Percentiles rank a stretch among this genome's conserved stretches.
These are phyloP conservation scores for Dactylellina haptotyla DNA, from an alignment of 2,329 filamentous ascomycete genomes.

Conservation along the genomic window DNA sequence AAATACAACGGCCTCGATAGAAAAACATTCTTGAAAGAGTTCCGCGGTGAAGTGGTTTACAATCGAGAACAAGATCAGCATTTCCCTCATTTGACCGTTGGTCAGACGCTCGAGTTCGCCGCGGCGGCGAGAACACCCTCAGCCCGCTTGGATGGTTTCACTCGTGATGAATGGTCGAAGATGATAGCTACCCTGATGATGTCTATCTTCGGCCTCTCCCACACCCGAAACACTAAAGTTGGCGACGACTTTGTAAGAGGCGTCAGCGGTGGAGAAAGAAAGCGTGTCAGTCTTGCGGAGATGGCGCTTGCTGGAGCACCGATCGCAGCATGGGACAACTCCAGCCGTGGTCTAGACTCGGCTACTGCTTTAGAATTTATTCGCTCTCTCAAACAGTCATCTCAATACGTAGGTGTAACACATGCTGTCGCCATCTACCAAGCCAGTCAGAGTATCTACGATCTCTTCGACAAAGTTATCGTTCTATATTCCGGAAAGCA, in stretches of 20 bases:
- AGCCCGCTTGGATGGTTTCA: constrained; percentile 24
- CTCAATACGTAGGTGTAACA: constrained; percentile 60
- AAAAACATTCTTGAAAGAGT: constrained; percentile 58
- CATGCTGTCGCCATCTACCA: constrained; percentile 70
- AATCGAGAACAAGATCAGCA: constrained; percentile 66
- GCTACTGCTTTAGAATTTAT: constrained; percentile 71
- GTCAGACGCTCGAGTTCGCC: constrained; percentile 66
- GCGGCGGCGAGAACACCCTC: constrained; percentile 33
- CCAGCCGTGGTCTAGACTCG: constrained; percentile 67
- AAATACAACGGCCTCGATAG: constrained; percentile 40
- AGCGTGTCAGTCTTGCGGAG: constrained; percentile 76
- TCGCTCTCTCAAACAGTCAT: constrained; percentile 65
- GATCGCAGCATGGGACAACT: constrained; percentile 67
- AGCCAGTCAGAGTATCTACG: constrained; percentile 66
- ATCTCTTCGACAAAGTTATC: constrained; percentile 77
- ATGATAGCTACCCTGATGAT: constrained; percentile 64
- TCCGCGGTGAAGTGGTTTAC: constrained; percentile 66
- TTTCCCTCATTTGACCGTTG: constrained; percentile 66
- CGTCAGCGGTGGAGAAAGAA: constrained; percentile 75
- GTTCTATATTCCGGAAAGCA: constrained; percentile 80
- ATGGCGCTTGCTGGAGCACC: constrained; percentile 69
- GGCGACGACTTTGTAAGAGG: constrained; percentile 74
- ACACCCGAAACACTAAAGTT: constrained; percentile 74
- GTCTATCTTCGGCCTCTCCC: constrained; percentile 76
- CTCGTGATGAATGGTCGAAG: constrained; percentile 30